phyloP scores from a whole-genome alignment of 2,329 filamentous ascomycete species.

The Colletotrichum spaethianum region DNA sequence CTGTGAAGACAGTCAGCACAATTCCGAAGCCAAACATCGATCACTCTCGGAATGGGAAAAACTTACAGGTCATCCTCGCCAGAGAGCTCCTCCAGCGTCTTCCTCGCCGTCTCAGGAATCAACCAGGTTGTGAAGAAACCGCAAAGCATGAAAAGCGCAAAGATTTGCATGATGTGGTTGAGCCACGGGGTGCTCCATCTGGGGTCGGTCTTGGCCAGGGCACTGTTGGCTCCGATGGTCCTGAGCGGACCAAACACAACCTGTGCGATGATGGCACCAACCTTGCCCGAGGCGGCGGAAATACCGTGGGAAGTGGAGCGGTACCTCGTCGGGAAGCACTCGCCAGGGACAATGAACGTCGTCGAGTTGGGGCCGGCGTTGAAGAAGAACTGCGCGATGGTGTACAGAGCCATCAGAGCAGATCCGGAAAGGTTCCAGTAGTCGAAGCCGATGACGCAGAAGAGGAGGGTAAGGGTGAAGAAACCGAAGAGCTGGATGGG shows the following conservation, averaged over 20 bases:
- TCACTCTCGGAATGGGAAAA: not conserved
- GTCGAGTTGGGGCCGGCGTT: conserved; percentile 69
- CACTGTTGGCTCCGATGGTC: conserved; percentile 56
- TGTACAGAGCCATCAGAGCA: conserved; percentile 30
- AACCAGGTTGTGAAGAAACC: conserved; percentile 57
- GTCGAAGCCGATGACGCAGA: conserved; percentile 65
- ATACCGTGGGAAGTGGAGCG: conserved; percentile 74
- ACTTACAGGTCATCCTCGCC: conserved; percentile 51
- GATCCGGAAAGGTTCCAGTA: conserved; percentile 50
- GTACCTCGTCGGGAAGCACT: conserved; percentile 76
- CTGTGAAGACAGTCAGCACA: conserved; percentile 13
- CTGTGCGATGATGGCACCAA: conserved; percentile 68
- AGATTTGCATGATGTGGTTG: conserved; percentile 46
- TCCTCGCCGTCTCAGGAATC: conserved; percentile 58
- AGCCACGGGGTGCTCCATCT: conserved; percentile 40
- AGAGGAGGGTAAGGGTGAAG: conserved; percentile 60
- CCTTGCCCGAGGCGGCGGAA: conserved; percentile 72
- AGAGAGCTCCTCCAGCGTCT: conserved; percentile 65
- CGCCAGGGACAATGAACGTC: conserved; percentile 75
- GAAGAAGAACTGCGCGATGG: conserved; percentile 32
- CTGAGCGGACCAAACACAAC: conserved; percentile 63
- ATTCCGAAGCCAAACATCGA: too few relatives aligned
- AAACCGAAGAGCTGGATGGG: conserved; percentile 75
- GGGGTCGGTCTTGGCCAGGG: conserved; percentile 53
- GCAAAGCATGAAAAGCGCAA: conserved; percentile 65